Evolutionary conservation across 2,329 filamentous ascomycete genomes (phyloP).

Genomic region (Fusarium virguliforme): DNA sequence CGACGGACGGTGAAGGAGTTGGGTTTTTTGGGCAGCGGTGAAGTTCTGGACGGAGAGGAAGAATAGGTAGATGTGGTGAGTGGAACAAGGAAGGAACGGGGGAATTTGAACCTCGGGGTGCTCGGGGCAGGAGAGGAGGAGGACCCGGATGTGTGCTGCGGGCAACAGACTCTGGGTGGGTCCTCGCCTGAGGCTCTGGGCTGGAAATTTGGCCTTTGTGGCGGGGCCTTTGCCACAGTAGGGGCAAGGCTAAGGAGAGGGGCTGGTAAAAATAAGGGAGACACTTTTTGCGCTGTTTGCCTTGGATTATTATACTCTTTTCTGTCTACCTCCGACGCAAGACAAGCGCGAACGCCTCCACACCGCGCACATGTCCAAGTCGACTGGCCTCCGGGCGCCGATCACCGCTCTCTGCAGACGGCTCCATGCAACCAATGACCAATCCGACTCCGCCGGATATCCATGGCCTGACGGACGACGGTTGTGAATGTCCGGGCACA

Average conservation of each 20-base stretch:
- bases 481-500: slow-evolving; percentile 2
- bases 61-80: slow-evolving; percentile 14
- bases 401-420: slow-evolving; percentile 25
- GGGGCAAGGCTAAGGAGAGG: slow-evolving; percentile 20
- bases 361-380: slow-evolving; percentile 35
- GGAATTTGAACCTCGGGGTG: slow-evolving; percentile 41
- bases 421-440: slow-evolving; percentile 15
- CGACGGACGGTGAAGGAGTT: slow-evolving; percentile 19
- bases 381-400: slow-evolving; percentile 42
- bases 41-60: slow-evolving; percentile 23
- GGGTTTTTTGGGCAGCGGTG: slow-evolving; percentile 45
- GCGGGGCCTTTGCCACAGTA: slow-evolving; percentile 38
- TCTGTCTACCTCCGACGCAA: background rate
- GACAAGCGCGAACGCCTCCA: slow-evolving; percentile 48
- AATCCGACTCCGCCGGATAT: slow-evolving; percentile 7
- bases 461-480: slow-evolving; percentile 2
- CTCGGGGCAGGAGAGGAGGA: slow-evolving; percentile 39
- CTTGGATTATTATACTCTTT: background rate
- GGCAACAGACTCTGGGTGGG: slow-evolving; percentile 30
- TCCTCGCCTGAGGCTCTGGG: slow-evolving; percentile 48
- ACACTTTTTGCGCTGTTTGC: background rate
- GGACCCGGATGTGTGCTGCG: slow-evolving; percentile 18
- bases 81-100: slow-evolving; percentile 24
- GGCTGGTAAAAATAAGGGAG: background rate
- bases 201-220: slow-evolving; percentile 43